Evolutionary conservation across 805 yeast species (phyloP).

Genomic region (Jamesozyma piceae): DNA sequence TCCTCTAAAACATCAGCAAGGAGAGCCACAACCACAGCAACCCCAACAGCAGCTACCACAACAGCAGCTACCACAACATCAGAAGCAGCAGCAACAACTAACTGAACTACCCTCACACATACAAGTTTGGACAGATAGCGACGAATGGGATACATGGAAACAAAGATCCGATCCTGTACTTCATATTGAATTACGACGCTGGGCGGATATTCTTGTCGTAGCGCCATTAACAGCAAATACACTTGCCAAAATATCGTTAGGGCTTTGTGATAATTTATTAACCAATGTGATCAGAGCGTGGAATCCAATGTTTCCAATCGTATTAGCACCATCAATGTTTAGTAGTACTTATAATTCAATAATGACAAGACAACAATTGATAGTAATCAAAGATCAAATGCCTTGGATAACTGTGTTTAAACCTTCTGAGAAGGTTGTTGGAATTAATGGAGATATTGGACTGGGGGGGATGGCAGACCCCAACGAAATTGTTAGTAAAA

Average conservation of each 20-base stretch:
- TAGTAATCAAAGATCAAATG: slow-evolving; percentile 76
- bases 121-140: slow-evolving; percentile 84
- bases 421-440: slow-evolving; percentile 90
- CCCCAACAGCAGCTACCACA: too few relatives aligned
- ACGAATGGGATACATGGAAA: slow-evolving; percentile 91
- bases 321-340: slow-evolving; percentile 94
- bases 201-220: slow-evolving; percentile 90
- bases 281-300: slow-evolving; percentile 91
- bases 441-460: slow-evolving; percentile 94
- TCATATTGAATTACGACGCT: slow-evolving; percentile 87
- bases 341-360: slow-evolving; percentile 85
- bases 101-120: slow-evolving; percentile 57
- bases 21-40: background rate
- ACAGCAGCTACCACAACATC: slow-evolving; percentile 2
- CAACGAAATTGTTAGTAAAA: slow-evolving; percentile 82
- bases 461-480: slow-evolving; percentile 99
- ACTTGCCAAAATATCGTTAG: slow-evolving; percentile 77
- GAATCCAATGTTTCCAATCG: slow-evolving; percentile 84
- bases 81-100: slow-evolving; percentile 22
- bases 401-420: slow-evolving; percentile 89
- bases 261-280: slow-evolving; percentile 83
- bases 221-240: slow-evolving; percentile 96
- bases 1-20: background rate
- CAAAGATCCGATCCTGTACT: slow-evolving; percentile 79
- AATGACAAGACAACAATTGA: slow-evolving; percentile 74